These are phyloP conservation scores for Talaromyces pinophilus DNA, from an alignment of 2,329 filamentous ascomycete genomes.

Conservation along the genomic window DNA sequence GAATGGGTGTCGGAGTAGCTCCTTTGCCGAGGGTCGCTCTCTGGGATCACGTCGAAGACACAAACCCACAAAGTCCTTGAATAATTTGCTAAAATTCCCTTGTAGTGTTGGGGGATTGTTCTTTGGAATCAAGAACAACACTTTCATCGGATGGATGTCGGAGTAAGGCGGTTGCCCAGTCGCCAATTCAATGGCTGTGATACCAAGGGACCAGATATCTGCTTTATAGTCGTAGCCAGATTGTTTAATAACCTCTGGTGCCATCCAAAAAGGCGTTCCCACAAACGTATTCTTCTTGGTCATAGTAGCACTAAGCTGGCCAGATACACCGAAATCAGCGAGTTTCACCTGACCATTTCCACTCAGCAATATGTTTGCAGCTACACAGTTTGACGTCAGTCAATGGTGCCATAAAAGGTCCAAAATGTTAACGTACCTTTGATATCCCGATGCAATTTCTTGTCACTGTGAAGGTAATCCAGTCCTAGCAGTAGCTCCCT, in stretches of 20 bases:
- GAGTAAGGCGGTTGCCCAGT: conserved; percentile 92
- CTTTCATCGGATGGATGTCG: conserved; percentile 98
- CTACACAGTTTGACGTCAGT: conserved; percentile 47
- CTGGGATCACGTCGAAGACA: conserved; percentile 87
- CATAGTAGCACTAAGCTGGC: conserved; percentile 95
- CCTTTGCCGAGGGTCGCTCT: conserved; percentile 82
- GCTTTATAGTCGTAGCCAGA: conserved; percentile 97
- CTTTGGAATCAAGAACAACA: conserved; percentile 93
- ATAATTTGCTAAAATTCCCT: conserved; percentile 76
- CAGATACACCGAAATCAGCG: conserved; percentile 95
- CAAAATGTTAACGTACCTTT: conserved; percentile 64
- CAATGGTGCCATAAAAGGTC: background rate
- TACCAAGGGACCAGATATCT: conserved; percentile 95
- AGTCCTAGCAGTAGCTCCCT: conserved; percentile 85
- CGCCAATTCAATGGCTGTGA: conserved; percentile 88
- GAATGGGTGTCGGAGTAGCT: conserved; percentile 86
- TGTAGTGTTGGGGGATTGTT: conserved; percentile 81
- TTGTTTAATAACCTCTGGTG: conserved; percentile 97
- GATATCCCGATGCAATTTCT: conserved; percentile 94
- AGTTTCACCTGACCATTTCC: conserved; percentile 94
- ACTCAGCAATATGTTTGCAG: conserved; percentile 87
- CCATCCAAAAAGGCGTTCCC: conserved; percentile 99
- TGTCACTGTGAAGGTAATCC: conserved; percentile 90
- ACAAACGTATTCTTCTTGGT: conserved; percentile 99
- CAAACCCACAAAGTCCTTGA: conserved; percentile 80